Percentiles rank a stretch among this genome's conserved stretches.
Conservation (phyloP, 176 grass and related monocot species). For the Metroxylon sagu region DNA sequence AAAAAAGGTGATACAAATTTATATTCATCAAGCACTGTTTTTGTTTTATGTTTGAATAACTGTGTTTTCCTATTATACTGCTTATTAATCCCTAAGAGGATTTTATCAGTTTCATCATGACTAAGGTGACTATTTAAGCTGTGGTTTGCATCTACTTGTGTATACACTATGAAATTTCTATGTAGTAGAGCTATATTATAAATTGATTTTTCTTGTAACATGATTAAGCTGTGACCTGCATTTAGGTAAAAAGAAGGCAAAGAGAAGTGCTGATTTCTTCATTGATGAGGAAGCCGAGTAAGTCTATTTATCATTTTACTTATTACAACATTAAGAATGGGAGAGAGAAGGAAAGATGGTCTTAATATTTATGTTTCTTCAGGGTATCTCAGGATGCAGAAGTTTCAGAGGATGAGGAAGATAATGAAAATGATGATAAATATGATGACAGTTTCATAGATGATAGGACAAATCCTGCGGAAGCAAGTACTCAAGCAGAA, state of each 20-base stretch:
- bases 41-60: not conserved
- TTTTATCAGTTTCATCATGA: too few relatives aligned
- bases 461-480: conserved; percentile 45
- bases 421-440: conserved; percentile 44
- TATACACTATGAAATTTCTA: too few relatives aligned
- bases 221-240: conserved; percentile 7
- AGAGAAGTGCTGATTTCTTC: conserved; percentile 26
- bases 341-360: too few relatives aligned
- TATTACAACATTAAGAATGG: too few relatives aligned
- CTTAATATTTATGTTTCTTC: too few relatives aligned
- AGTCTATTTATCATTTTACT: conserved; percentile 8
- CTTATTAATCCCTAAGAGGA: not conserved
- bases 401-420: conserved; percentile 67
- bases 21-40: not conserved
- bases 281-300: conserved; percentile 89
- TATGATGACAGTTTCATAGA: conserved; percentile 89
- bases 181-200: too few relatives aligned
- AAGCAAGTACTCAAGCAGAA: conserved; percentile 34
- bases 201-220: not conserved
- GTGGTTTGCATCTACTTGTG: too few relatives aligned
- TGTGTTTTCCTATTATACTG: conserved; percentile 8
- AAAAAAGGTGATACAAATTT: conserved; percentile 22
- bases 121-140: too few relatives aligned
- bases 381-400: conserved; percentile 76
- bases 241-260: conserved; percentile 51